phyloP scores from a whole-genome alignment of 2,329 filamentous ascomycete genomes.

The Penicillium brasilianum region DNA sequence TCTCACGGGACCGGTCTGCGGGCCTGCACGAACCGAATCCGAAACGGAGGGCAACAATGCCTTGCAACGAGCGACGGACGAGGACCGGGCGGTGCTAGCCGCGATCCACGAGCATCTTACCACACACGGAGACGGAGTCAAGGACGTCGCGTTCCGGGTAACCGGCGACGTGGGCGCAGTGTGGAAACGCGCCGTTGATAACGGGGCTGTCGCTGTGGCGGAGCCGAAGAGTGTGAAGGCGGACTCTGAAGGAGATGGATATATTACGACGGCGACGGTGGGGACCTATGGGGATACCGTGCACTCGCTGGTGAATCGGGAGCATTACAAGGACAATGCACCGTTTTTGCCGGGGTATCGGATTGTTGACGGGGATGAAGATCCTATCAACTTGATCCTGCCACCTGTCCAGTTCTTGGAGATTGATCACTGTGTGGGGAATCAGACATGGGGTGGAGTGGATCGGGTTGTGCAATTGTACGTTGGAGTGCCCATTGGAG shows the following conservation, averaged over 20 bases:
- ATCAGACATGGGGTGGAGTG: conserved; percentile 90
- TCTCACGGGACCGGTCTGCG: conserved; percentile 78
- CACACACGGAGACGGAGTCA: conserved; percentile 85
- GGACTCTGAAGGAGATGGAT: conserved; percentile 56
- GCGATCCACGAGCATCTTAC: conserved; percentile 81
- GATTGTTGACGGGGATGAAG: conserved; percentile 48
- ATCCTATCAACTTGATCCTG: conserved; percentile 53
- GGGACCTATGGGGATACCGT: conserved; percentile 88
- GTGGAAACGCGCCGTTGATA: conserved; percentile 70
- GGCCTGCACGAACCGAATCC: conserved; percentile 54
- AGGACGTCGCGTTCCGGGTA: conserved; percentile 89
- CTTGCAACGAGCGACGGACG: conserved; percentile 42
- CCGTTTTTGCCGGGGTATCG: conserved; percentile 79
- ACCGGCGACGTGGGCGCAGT: conserved; percentile 74
- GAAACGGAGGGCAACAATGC: conserved; percentile 56
- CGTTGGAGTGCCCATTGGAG: conserved; percentile 28
- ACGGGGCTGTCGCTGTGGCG: conserved; percentile 69
- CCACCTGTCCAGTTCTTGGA: conserved; percentile 71
- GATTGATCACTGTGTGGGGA: conserved; percentile 94
- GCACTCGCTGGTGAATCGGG: conserved; percentile 79
- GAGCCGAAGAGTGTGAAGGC: conserved; percentile 56
- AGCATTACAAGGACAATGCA: conserved; percentile 63
- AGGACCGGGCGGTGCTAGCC: conserved; percentile 66
- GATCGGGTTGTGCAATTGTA: conserved; percentile 61
- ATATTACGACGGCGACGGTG: conserved; percentile 74